Base-by-base conservation (phyloP, 2,329 filamentous ascomycete genomes). In the Herpomyces periplanetae region DNA sequence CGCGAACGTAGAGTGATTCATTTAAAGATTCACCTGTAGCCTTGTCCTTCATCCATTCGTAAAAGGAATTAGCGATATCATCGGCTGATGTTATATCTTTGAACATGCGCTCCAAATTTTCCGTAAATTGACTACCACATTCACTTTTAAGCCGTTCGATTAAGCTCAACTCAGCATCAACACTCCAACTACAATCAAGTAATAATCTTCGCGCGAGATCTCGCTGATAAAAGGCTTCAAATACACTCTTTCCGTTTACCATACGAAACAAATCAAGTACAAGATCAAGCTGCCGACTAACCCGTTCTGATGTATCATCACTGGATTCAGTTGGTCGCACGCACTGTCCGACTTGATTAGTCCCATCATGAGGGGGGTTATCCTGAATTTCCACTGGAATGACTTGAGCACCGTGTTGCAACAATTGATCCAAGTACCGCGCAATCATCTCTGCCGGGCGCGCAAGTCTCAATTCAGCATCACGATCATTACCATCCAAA, bases 361-460 rank as follows among this genome's bases (percentile, higher is more conserved):
- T 58, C 3, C 56, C 49, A 11, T 47, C 42, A 19, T 41, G 38
- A 16, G 22, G 28, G 25, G 52, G 42, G 24, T 49, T 40, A 22
- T 50, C 41, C 21, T 61, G 47, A 13, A 59, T 54, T 30, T 49
- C 51, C 17, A 56, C 49, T 1, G 66, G 68, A 5, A 84, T 51
- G 0, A 63, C 61, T 36, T 84, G 91, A 17, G 75, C 48, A 1
- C 80, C 84, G 19, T 69, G 69, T 21, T 71, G 59, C 13, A 96
- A 49, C 9, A 96, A 46, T 41, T 64, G 49, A 37, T 96, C 80
- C 25, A 96, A 64, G 30, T 91, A 73, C 38, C 88, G 91, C 12
- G 80, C 84, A 28, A 88, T 84, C 73, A 91, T 87, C 42, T 96
- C 80, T 19, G 75, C 80, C 7, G 85, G 69, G 44, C 85, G 91